Evolutionary conservation across 441 rosid species (phyloP), one percentile per base, ranked within the genome.

Genomic region (Populus hybrid): DNA sequence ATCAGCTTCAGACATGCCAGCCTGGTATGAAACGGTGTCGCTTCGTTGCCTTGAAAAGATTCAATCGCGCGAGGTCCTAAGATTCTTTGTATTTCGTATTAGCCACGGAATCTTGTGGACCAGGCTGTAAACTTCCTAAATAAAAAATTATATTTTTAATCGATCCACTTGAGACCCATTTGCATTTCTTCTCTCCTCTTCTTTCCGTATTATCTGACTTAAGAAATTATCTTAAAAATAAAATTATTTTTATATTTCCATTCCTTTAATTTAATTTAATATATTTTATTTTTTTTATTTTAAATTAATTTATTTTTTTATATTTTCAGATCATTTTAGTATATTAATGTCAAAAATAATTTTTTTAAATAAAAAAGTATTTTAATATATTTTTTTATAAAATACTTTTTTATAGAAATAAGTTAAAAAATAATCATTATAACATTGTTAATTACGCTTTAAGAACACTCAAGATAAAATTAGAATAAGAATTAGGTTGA

Each of bases 31-130:
- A 69, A 76, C 73, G 67, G 26, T 18, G 68, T 35, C 78, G 78
- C 59, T 69, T 35, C 9, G 10, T 38, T 12, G 40, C 16, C 32
- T 18, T 5, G 1, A 38, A 74, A 65, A 38, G 70, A 66, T 75
- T 26, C 40, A 1, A 6, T 46, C 71, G 4, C n/a, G 12, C 32
- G 24, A 42, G 6, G 35, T n/a, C 59, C 66, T 6, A 53, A 35
- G 50, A 75, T 69, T 68, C 78, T 57, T 75, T 53, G 36, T n/a
- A 2, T 26, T 65, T 19, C 71, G 34, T 69, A 34, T 6, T 21
- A 19, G 23, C 19, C 46, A 76, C 32, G 73, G 68, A 32, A 67
- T 69, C 68, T 57, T 18, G 67, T 21, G 73, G 78, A 72, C 18
- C 78, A 53, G 4, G 7, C 5, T 21, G 30, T 9, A 50, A 75